Conservation (phyloP, 768 basidiomycete species). For the Heimioporus sp. region DNA sequence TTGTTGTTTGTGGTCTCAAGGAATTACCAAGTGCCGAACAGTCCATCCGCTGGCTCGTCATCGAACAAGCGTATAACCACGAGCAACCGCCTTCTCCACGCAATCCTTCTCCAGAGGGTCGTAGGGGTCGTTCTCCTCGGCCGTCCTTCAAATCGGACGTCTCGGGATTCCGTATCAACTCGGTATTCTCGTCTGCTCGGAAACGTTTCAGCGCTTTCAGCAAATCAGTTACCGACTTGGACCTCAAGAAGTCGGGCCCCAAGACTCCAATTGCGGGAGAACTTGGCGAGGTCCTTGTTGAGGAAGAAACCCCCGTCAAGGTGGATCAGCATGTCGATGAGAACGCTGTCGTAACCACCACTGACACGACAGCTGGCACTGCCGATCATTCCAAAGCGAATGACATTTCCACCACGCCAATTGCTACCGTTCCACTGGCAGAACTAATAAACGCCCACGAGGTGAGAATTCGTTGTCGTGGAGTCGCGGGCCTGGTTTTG, state of each 20-base stretch:
- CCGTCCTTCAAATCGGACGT: constrained; percentile 45
- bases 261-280: constrained; percentile 53
- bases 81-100: constrained; percentile 19
- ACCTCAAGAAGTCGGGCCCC: constrained; percentile 28
- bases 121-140: constrained; percentile 37
- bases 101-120: constrained; percentile 24
- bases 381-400: constrained; percentile 9
- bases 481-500: not conserved
- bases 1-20: constrained; percentile 70
- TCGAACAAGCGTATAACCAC: constrained; percentile 60
- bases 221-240: constrained; percentile 19
- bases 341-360: constrained; percentile 18
- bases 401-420: constrained; percentile 3
- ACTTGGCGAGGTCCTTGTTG: constrained; percentile 65
- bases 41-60: constrained; percentile 59
- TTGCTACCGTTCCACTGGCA: not conserved
- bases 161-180: constrained; percentile 34
- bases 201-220: constrained; percentile 68
- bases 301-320: constrained; percentile 43
- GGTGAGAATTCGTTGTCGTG: constrained; percentile 11
- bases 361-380: constrained; percentile 20
- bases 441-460: not conserved
- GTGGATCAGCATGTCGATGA: constrained; percentile 30
- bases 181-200: constrained; percentile 48
- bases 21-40: constrained; percentile 17